A percentile compares a stretch with the other conserved stretches of the same genome.
phyloP scores from a whole-genome alignment of 768 basidiomycete genomes.

The Termitomyces sp. region DNA sequence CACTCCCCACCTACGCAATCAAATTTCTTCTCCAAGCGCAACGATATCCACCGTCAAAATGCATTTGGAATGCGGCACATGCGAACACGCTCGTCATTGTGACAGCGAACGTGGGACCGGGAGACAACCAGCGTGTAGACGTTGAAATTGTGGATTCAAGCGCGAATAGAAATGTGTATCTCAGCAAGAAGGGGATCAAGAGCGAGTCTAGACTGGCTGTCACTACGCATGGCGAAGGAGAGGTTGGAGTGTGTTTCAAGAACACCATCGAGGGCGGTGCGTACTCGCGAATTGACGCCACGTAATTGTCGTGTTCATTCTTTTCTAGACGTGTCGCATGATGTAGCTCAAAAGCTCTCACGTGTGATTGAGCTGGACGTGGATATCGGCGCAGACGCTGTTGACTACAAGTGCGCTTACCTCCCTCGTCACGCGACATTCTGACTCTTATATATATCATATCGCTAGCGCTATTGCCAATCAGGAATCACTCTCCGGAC shows the following conservation, averaged over 20 bases:
- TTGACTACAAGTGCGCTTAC: slow-evolving; percentile 87
- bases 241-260: slow-evolving; percentile 93
- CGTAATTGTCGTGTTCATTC: not conserved
- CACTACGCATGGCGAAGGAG: slow-evolving; percentile 89
- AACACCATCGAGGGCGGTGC: slow-evolving; percentile 72
- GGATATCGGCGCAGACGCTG: slow-evolving; percentile 96
- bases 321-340: slow-evolving; percentile 36
- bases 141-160: slow-evolving; percentile 92
- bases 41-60: slow-evolving; percentile 72
- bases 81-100: slow-evolving; percentile 87
- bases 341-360: slow-evolving; percentile 42
- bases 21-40: slow-evolving; percentile 78
- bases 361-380: slow-evolving; percentile 89
- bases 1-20: slow-evolving; percentile 47
- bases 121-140: slow-evolving; percentile 77
- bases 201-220: slow-evolving; percentile 91
- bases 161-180: slow-evolving; percentile 79
- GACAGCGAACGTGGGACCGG: slow-evolving; percentile 85
- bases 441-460: not conserved
- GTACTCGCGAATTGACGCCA: slow-evolving; percentile 15
- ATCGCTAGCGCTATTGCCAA: slow-evolving; percentile 87
- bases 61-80: slow-evolving; percentile 94
- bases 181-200: slow-evolving; percentile 82
- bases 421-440: not conserved
- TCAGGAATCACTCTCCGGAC: slow-evolving; percentile 90